Evolutionary conservation across 345 rosid genomes (phyloP).

Genomic region (Citrus trifoliata): DNA sequence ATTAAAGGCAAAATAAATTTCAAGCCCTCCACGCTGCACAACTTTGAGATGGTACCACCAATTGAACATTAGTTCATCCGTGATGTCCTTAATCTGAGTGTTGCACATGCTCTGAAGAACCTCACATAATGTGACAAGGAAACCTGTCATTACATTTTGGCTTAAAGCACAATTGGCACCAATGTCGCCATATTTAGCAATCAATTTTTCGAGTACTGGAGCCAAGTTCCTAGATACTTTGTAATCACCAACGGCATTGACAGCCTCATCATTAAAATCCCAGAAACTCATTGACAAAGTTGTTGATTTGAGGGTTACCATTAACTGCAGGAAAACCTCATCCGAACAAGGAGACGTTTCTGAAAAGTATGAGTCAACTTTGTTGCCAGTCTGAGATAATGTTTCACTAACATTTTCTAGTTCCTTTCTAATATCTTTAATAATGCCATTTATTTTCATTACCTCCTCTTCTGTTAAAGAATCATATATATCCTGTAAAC

Average conservation of each 20-base stretch:
- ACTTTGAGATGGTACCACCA: neutral
- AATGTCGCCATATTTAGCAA: neutral
- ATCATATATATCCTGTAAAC: too few relatives aligned
- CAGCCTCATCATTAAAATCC: neutral
- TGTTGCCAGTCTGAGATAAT: neutral
- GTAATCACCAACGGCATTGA: neutral
- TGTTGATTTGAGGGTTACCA: neutral
- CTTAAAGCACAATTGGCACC: neutral
- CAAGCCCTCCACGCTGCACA: neutral
- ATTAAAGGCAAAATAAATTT: too few relatives aligned
- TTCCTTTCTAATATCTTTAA: neutral
- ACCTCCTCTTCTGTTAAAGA: neutral
- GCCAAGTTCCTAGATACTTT: neutral
- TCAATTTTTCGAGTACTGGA: neutral
- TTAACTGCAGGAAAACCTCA: neutral
- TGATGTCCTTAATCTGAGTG: neutral
- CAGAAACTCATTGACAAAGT: neutral
- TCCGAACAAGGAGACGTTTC: neutral
- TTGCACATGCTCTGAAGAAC: neutral
- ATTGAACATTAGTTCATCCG: neutral
- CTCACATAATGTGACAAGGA: neutral
- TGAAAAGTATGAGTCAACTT: neutral
- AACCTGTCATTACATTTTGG: neutral
- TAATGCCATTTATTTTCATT: neutral
- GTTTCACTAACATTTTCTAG: neutral